These are phyloP conservation scores for Karstenula rhodostoma DNA, from an alignment of 2,329 filamentous ascomycete species.

Conservation along the genomic window DNA sequence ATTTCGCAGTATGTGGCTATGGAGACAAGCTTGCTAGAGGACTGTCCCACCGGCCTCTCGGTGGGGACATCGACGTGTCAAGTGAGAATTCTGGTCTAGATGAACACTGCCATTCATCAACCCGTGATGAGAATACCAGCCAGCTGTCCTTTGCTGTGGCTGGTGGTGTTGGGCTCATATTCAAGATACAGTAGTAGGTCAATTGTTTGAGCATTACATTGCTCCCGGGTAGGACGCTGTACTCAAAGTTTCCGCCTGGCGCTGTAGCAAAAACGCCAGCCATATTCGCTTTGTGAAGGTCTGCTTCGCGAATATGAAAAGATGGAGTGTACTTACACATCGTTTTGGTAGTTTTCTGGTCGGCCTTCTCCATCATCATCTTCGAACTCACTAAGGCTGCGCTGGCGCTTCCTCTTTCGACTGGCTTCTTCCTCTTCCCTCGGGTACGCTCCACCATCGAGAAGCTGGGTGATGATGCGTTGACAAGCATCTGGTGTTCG, in stretches of 20 bases:
- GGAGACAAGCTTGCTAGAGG: no score
- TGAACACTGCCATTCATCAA: background rate
- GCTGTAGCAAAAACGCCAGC: no score
- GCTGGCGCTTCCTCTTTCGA: conserved; percentile 43
- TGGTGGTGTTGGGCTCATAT: background rate
- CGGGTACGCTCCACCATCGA: conserved; percentile 45
- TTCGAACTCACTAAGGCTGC: conserved; percentile 33
- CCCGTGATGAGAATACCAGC: background rate
- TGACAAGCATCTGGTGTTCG: conserved; percentile 35
- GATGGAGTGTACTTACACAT: conserved; percentile 38
- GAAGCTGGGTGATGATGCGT: conserved; percentile 35
- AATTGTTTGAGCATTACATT: no score
- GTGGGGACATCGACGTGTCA: background rate
- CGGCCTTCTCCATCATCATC: conserved; percentile 24
- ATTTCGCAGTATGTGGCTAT: no score
- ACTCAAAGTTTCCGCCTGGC: no score
- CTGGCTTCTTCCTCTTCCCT: conserved; percentile 40
- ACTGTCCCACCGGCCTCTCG: background rate
- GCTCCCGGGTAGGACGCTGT: no score
- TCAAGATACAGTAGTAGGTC: background rate
- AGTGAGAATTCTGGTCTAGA: background rate
- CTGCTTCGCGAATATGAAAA: background rate
- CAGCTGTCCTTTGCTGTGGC: background rate
- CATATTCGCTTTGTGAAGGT: background rate
- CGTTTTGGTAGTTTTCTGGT: conserved; percentile 25